phyloP scores from a whole-genome alignment of 2,329 filamentous ascomycete species.

The Emergomyces africanus region DNA sequence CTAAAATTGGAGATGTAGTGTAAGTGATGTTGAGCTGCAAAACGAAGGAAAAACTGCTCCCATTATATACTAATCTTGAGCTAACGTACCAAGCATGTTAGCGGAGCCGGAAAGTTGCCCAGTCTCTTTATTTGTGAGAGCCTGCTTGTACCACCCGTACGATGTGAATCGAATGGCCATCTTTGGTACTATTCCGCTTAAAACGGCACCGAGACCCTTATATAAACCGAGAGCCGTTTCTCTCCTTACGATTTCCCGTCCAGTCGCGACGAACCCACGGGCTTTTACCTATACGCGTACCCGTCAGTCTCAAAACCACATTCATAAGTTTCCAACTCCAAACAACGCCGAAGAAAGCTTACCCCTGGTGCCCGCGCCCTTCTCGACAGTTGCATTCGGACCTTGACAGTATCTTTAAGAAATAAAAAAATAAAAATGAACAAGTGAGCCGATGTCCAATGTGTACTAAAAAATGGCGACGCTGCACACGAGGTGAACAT shows the following conservation, averaged over 20 bases:
- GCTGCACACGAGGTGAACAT: background rate
- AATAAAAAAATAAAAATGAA: too few species aligned
- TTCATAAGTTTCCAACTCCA: background rate
- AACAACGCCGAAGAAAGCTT: conserved; percentile 19
- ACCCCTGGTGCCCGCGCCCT: conserved; percentile 71
- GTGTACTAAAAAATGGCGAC: background rate
- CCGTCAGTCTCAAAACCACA: background rate
- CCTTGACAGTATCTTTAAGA: conserved; percentile 79
- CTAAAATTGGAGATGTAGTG: conserved; percentile 27
- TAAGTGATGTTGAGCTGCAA: conserved; percentile 1
- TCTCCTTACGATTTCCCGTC: conserved; percentile 69
- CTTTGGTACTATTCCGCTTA: conserved; percentile 95
- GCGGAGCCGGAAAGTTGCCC: conserved; percentile 56
- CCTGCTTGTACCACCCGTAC: conserved; percentile 88
- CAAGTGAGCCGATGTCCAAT: conserved; percentile 2
- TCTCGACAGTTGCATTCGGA: conserved; percentile 95
- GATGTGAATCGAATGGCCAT: conserved; percentile 99
- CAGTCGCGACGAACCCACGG: conserved; percentile 79
- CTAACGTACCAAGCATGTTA: conserved; percentile 51
- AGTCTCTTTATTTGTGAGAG: conserved; percentile 55
- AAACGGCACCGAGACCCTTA: conserved; percentile 93
- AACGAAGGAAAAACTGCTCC: background rate
- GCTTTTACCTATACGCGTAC: conserved; percentile 44
- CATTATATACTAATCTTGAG: background rate
- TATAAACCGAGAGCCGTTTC: conserved; percentile 91